Conservation (phyloP, 2,329 filamentous ascomycete genomes). For the Calonectria pseudoturangicola region DNA sequence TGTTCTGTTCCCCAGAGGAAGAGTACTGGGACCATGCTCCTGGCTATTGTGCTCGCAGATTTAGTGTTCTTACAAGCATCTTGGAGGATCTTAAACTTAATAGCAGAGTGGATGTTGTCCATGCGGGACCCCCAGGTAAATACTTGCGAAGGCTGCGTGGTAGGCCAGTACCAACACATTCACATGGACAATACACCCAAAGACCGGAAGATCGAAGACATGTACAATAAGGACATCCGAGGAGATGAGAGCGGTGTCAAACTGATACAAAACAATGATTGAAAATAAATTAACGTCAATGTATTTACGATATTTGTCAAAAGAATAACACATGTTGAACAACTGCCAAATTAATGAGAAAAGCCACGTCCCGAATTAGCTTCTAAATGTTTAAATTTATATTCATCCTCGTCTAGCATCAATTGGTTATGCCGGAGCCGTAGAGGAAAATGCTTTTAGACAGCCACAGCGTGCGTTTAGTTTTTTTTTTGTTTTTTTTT, state of each 20-base stretch:
- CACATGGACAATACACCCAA: neutral
- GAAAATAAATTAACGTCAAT: neutral
- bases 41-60: conserved; percentile 41
- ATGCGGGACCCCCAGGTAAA: neutral
- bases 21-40: conserved; percentile 37
- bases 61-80: conserved; percentile 44
- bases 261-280: neutral
- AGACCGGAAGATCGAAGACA: neutral
- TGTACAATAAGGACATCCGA: neutral
- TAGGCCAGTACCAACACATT: neutral
- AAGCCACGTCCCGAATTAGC: no score
- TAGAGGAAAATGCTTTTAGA: no score
- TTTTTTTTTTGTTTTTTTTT: no score
- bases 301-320: neutral
- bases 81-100: conserved; percentile 38
- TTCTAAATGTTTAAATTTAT: no score
- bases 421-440: no score
- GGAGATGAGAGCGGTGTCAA: neutral
- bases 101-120: conserved; percentile 32
- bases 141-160: conserved; percentile 30
- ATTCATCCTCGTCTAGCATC: no score
- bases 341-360: no score
- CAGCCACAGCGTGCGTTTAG: no score
- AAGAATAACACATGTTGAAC: no score
- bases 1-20: conserved; percentile 42